Base-by-base conservation (phyloP, 192 early-diverging fungal species). In the Umbelopsis vinacea region DNA sequence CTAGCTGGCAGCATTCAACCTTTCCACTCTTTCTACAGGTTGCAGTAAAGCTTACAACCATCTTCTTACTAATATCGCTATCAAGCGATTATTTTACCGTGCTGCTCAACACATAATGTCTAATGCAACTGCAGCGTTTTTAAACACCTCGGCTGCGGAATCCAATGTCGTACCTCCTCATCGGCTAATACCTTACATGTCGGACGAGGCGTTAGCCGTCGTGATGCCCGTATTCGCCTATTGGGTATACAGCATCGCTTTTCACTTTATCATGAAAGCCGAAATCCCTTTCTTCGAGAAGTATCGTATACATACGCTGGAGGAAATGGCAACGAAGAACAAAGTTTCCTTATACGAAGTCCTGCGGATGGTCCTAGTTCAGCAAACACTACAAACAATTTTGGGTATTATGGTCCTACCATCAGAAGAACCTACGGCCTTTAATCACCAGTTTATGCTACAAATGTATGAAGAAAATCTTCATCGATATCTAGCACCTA, bases 261-360 rank as follows among this genome's bases (percentile, higher is more conserved):
- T 89, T 55, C 89, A 88, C 80, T 66, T 87, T 45, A 79, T 93
- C 45, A 89, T 89, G 22, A 70, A 74, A 37, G 47, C 81, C 21
- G 80, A 90, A 63, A 74, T 89, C 47, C 84, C 89, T 9, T 85
- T 85, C 66, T 80, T 92, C 48, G 92, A 94, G 72, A 82, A 90
- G 74, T 92, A 93, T 74, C 82, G 91, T 40, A 87, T 94, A 75
- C 78, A 91, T 74, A 68, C 83, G 77, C 76, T 87, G 68, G 75
- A 83, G 52, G 80, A 83, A 63, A 52, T 69, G n/a, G 14, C 67
- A 67, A 84, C 68, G 35, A 76, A 78, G 15, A 94, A 94, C 74
- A 87, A 88, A 66, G 89, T 94, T 8, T 87, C 91, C 0, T 78
- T 90, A 15, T 37, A 60, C 19, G 84, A 91, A 24, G 92, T 94